phyloP scores from a whole-genome alignment of 352 stramenopile species.

The Phytophthora tubulina region DNA sequence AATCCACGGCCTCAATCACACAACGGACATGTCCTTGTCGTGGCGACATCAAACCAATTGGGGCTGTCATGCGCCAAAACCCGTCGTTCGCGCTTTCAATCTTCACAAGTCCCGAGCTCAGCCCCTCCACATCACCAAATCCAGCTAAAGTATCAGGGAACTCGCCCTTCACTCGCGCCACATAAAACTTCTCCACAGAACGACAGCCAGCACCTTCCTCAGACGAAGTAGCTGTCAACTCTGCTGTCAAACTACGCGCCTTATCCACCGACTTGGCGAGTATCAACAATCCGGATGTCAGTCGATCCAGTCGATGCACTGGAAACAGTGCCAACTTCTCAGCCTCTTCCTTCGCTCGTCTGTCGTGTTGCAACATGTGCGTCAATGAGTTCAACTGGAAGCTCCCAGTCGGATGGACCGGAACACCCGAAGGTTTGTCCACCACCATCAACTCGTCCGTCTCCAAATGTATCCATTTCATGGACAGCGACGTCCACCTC shows the following conservation, averaged over 20 bases:
- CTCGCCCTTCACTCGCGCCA: constrained; percentile 53
- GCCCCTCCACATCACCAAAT: constrained; percentile 19
- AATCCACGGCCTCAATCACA: constrained; percentile 35
- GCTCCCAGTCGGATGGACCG: constrained; percentile 92
- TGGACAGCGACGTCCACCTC: constrained; percentile 18
- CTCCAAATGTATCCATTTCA: constrained; percentile 55
- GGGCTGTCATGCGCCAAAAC: constrained; percentile 55
- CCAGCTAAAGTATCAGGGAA: constrained; percentile 44
- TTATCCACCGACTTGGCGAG: constrained; percentile 59
- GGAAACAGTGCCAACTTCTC: constrained; percentile 60
- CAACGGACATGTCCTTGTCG: constrained; percentile 35
- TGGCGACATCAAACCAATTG: constrained; percentile 44
- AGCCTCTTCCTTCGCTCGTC: constrained; percentile 23
- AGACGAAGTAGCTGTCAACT: constrained; percentile 45
- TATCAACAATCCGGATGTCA: constrained; percentile 88
- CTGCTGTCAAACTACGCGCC: constrained; percentile 50
- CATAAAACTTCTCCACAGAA: constrained; percentile 63
- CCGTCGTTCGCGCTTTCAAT: constrained; percentile 13
- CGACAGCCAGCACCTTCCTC: constrained; percentile 27
- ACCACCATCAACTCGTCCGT: constrained; percentile 67
- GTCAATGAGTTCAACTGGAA: constrained; percentile 93
- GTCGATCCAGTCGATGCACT: constrained; percentile 94
- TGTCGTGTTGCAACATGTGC: constrained; percentile 49
- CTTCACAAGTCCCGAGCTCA: constrained; percentile 29
- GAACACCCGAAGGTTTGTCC: constrained; percentile 89